Percentiles rank a stretch among this genome's conserved stretches.
phyloP scores from a whole-genome alignment of 176 grass and related monocot genomes.

The Cenchrus americanus region DNA sequence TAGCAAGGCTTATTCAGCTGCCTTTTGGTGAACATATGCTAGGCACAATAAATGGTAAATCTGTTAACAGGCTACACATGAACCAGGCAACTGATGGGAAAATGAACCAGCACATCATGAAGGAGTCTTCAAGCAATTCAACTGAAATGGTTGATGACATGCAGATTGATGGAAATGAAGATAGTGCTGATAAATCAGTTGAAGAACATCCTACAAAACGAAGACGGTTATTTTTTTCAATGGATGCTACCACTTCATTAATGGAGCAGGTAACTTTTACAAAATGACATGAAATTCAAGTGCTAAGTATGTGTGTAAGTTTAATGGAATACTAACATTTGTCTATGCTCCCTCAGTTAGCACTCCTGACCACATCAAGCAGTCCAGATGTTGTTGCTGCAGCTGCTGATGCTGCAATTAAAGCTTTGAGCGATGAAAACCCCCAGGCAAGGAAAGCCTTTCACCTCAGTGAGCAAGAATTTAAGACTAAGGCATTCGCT shows the following conservation, averaged over 20 bases:
- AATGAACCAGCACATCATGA: conserved; percentile 46
- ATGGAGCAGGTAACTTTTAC: conserved; percentile 71
- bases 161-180: conserved; percentile 64
- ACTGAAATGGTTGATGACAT: conserved; percentile 44
- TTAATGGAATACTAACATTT: conserved; percentile 40
- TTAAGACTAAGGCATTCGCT: conserved; percentile 48
- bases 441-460: conserved; percentile 65
- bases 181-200: conserved; percentile 51
- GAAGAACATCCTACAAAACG: conserved; percentile 68
- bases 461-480: conserved; percentile 58
- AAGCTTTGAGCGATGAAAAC: conserved; percentile 66
- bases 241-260: conserved; percentile 68
- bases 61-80: conserved; percentile 49
- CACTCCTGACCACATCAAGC: conserved; percentile 56
- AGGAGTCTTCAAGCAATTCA: conserved; percentile 53
- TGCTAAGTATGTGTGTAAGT: not conserved
- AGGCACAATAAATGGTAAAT: conserved; percentile 63
- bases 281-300: not conserved
- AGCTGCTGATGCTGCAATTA: conserved; percentile 73
- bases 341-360: conserved; percentile 67
- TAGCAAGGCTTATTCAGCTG: conserved; percentile 91
- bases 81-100: conserved; percentile 49
- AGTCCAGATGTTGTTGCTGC: conserved; percentile 74
- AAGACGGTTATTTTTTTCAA: conserved; percentile 54
- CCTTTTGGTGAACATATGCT: conserved; percentile 96